These are phyloP conservation scores for Termitomyces sp. DNA, from an alignment of 768 basidiomycete genomes.

Conservation along the genomic window DNA sequence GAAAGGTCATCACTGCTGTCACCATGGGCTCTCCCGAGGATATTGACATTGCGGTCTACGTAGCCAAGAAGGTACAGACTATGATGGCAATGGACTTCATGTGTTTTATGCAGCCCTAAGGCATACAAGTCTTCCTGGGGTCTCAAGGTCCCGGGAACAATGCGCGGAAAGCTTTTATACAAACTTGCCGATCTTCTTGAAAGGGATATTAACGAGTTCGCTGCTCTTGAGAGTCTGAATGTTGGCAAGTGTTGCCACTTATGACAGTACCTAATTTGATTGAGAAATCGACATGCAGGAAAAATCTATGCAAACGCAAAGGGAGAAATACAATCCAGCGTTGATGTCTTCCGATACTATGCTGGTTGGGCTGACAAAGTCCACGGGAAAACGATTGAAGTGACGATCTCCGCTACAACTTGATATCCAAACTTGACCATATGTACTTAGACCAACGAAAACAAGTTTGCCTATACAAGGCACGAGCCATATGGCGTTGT, in stretches of 20 bases:
- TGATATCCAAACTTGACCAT: neutral
- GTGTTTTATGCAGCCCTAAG: constrained; percentile 4
- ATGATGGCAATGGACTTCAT: neutral
- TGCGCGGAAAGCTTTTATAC: too few relatives aligned
- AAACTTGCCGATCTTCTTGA: too few relatives aligned
- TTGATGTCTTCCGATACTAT: constrained; percentile 61
- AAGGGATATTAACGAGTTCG: too few relatives aligned
- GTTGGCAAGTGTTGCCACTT: constrained; percentile 14
- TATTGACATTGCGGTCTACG: constrained; percentile 57
- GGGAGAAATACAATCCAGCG: constrained; percentile 35
- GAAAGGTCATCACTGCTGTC: constrained; percentile 47
- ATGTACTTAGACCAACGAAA: constrained; percentile 19
- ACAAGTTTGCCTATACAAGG: constrained; percentile 22
- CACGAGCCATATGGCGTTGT: constrained; percentile 56
- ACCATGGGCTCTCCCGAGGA: constrained; percentile 53
- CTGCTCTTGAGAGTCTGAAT: constrained; percentile 21
- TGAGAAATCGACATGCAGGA: constrained; percentile 22
- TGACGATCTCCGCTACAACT: neutral
- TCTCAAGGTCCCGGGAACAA: constrained; percentile 40
- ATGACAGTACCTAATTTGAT: too few relatives aligned
- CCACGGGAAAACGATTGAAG: constrained; percentile 63
- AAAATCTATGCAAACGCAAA: constrained; percentile 49
- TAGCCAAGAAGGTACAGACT: constrained; percentile 40
- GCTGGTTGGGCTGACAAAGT: constrained; percentile 87
- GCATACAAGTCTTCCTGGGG: constrained; percentile 61